phyloP scores from a whole-genome alignment of 495 filamentous ascomycete genomes.

The Penicillium nucicola region DNA sequence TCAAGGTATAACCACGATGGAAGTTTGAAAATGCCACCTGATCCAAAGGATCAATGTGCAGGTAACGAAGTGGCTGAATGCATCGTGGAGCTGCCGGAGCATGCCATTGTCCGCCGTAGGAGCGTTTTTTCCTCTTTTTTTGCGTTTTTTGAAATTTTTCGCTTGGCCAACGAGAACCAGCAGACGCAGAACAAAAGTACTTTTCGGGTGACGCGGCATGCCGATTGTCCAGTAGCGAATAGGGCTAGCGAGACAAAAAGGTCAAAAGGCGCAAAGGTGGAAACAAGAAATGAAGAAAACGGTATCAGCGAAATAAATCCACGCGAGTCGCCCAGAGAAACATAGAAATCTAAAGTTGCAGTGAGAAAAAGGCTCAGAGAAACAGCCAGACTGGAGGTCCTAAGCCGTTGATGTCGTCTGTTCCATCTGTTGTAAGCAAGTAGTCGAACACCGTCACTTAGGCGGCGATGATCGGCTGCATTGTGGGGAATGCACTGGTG shows the following conservation, averaged over 20 bases:
- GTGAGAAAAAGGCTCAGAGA: constrained; percentile 14
- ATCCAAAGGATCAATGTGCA: not conserved
- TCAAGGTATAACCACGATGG: not conserved
- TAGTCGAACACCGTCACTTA: constrained; percentile 16
- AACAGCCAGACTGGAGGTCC: constrained; percentile 10
- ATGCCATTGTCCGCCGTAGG: constrained; percentile 31
- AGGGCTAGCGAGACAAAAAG: constrained; percentile 18
- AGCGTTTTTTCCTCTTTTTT: constrained; percentile 37
- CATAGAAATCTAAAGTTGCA: constrained; percentile 26
- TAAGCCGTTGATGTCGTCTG: constrained; percentile 8
- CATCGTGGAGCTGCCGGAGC: constrained; percentile 21
- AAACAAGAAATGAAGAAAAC: constrained; percentile 28
- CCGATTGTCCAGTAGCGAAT: constrained; percentile 23
- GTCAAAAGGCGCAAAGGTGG: constrained; percentile 29
- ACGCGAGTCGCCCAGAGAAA: constrained; percentile 28
- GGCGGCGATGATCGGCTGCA: constrained; percentile 53
- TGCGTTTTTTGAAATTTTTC: constrained; percentile 26
- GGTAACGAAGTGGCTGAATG: not conserved
- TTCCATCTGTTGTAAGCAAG: constrained; percentile 15
- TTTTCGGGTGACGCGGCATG: constrained; percentile 34
- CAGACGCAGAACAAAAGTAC: constrained; percentile 33
- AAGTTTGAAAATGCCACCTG: not conserved
- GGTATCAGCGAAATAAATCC: constrained; percentile 38
- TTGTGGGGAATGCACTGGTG: constrained; percentile 53
- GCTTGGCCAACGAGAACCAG: constrained; percentile 28